Base-by-base conservation (phyloP, 768 basidiomycete species). In the Mycena amicta region DNA sequence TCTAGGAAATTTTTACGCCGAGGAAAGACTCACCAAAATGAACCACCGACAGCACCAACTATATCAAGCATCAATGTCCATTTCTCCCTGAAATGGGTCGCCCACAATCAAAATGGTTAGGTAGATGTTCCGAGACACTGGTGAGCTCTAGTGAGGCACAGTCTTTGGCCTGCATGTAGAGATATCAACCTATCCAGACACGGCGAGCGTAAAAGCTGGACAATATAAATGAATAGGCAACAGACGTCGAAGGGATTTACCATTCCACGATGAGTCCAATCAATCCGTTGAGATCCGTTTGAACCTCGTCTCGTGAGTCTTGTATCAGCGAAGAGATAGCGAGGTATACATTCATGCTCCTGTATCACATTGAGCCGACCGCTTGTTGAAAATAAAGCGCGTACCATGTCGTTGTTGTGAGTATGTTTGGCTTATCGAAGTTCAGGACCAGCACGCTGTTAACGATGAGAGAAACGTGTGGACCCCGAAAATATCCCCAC, bases 241-340 rank as follows among this genome's bases (percentile, higher is more conserved):
- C 41, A 13, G 27, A 51, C 40, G 20, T 30, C 31, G 43, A 25
- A n/a, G 40, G 40, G 47, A 54, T 68, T 30, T 59, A 81, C 80
- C 75, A 76, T 68, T 83, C 75, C 3, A 81, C 81, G 13, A 82
- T 78, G 27, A 82, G 59, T 22, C 79, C 80, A 57, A 82, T 80
- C 22, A 82, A 65, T 20, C 81, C 81, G 56, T 81, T 81, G 59
- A 77, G 80, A 66, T 83, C 81, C 16, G 80, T 82, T 74, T 82
- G 81, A 25, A 81, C 61, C 81, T 83, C 11, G 33, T 8, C 18
- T 8, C 33, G n/a, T n/a, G n/a, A n/a, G n/a, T n/a, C n/a, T n/a
- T n/a, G n/a, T 58, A 67, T 57, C 49, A 23, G 20, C 1, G 40
- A 29, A 16, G 13, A 55, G 29, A 37, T 40, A 46, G 37, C 11